Percentiles rank a stretch among this genome's conserved stretches.
These are phyloP conservation scores for Chiua sp. DNA, from an alignment of 1,284 basidiomycete genomes.

Conservation along the genomic window DNA sequence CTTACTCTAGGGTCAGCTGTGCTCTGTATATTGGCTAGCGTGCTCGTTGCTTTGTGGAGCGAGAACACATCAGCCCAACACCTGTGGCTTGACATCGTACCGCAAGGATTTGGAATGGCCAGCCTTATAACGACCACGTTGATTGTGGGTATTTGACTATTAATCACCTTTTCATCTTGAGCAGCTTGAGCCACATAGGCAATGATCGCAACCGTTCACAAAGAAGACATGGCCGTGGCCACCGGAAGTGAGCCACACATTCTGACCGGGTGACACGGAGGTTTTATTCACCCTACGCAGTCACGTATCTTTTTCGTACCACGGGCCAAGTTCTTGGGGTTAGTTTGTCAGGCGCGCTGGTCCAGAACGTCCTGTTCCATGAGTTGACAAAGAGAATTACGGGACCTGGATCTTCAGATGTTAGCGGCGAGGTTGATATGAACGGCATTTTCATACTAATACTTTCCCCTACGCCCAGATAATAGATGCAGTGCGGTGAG, in stretches of 20 bases:
- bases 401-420: constrained; percentile 75
- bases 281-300: constrained; percentile 44
- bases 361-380: constrained; percentile 75
- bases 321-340: constrained; percentile 93
- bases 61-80: constrained; percentile 64
- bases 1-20: constrained; percentile 67
- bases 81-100: constrained; percentile 79
- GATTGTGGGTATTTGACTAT: constrained; percentile 57
- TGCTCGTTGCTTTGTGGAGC: constrained; percentile 66
- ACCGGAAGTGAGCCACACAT: constrained; percentile 74
- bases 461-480: constrained; percentile 49
- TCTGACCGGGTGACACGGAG: constrained; percentile 2
- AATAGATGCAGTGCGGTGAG: constrained; percentile 72
- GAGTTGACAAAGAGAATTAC: constrained; percentile 75
- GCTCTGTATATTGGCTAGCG: constrained; percentile 58
- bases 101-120: constrained; percentile 84
- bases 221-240: constrained; percentile 85
- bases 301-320: constrained; percentile 90
- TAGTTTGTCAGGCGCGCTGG: constrained; percentile 79
- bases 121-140: constrained; percentile 84
- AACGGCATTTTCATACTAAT: constrained; percentile 26
- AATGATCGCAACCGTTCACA: constrained; percentile 81
- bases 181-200: constrained; percentile 55
- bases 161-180: constrained; percentile 7
- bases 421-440: constrained; percentile 44